Evolutionary conservation across 441 rosid species (phyloP).

Genomic region (Viola pubescens): DNA sequence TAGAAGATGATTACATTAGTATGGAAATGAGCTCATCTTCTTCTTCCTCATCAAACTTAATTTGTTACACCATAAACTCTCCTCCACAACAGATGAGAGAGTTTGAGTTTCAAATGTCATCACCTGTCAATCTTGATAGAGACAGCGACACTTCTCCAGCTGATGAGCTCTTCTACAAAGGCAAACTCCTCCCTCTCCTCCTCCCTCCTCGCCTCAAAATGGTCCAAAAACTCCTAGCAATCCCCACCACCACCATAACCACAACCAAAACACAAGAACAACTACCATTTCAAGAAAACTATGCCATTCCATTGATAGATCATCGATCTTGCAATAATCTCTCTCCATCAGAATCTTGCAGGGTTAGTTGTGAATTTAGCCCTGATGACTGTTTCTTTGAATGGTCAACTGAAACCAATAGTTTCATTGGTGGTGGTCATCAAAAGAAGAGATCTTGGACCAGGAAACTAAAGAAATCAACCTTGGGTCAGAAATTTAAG

Average conservation of each 20-base stretch:
- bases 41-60: constrained; percentile 27
- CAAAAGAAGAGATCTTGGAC: constrained; percentile 41
- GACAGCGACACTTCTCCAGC: constrained; percentile 51
- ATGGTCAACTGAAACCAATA: constrained; percentile 46
- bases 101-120: constrained; percentile 79
- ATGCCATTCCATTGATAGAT: constrained; percentile 15
- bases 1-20: constrained; percentile 64
- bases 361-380: constrained; percentile 47
- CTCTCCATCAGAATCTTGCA: constrained; percentile 47
- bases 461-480: constrained; percentile 50
- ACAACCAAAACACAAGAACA: constrained; percentile 4
- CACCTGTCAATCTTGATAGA: constrained; percentile 27
- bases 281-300: constrained; percentile 18
- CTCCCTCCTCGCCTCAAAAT: constrained; percentile 72
- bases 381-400: constrained; percentile 51
- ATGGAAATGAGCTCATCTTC: constrained; percentile 48
- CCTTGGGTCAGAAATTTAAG: constrained; percentile 52
- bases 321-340: constrained; percentile 33
- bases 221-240: constrained; percentile 62
- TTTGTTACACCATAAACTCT: constrained; percentile 35
- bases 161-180: constrained; percentile 89
- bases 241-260: constrained; percentile 18
- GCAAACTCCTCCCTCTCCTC: constrained; percentile 92
- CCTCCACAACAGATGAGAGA: constrained; percentile 47
- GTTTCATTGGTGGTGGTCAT: constrained; percentile 26